Evolutionary conservation across 148 eudicot species (phyloP).

Genomic region (Heliamphora exappendiculata): DNA sequence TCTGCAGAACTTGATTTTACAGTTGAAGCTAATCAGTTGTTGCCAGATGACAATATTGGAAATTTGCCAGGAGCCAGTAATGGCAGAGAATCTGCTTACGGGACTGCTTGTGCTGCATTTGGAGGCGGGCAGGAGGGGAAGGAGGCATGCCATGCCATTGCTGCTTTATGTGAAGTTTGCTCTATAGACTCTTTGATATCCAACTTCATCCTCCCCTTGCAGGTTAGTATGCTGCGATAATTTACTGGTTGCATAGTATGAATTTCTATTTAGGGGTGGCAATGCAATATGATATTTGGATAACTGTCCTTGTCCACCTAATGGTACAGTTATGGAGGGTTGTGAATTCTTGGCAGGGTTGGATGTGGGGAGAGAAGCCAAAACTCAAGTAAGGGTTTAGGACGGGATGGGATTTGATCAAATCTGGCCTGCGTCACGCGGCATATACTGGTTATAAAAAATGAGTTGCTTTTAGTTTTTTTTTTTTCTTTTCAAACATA

Average conservation of each 20-base stretch:
- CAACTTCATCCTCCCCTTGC: constrained; percentile 94
- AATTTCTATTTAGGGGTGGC: background rate
- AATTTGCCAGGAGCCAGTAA: constrained; percentile 5
- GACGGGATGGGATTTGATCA: too few species aligned
- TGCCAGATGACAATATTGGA: constrained; percentile 19
- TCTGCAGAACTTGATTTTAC: constrained; percentile 70
- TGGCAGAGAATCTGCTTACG: constrained; percentile 44
- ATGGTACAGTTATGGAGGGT: background rate
- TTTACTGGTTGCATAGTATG: background rate
- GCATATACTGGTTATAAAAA: too few species aligned
- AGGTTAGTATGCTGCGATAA: constrained; percentile 37
- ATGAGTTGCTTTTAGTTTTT: too few species aligned
- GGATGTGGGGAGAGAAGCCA: background rate
- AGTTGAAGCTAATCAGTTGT: constrained; percentile 30
- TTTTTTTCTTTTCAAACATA: background rate
- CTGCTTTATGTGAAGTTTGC: constrained; percentile 90
- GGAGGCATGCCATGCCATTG: constrained; percentile 97
- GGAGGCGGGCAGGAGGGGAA: constrained; percentile 66
- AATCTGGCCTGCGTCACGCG: too few species aligned
- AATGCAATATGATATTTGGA: background rate
- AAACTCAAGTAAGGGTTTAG: too few species aligned
- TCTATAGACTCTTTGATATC: constrained; percentile 93
- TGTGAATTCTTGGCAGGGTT: background rate
- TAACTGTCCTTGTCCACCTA: background rate
- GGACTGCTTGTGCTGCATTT: constrained; percentile 84